Evolutionary conservation across 2,329 filamentous ascomycete species (phyloP).

Genomic region (Zasmidium citrigriseum): DNA sequence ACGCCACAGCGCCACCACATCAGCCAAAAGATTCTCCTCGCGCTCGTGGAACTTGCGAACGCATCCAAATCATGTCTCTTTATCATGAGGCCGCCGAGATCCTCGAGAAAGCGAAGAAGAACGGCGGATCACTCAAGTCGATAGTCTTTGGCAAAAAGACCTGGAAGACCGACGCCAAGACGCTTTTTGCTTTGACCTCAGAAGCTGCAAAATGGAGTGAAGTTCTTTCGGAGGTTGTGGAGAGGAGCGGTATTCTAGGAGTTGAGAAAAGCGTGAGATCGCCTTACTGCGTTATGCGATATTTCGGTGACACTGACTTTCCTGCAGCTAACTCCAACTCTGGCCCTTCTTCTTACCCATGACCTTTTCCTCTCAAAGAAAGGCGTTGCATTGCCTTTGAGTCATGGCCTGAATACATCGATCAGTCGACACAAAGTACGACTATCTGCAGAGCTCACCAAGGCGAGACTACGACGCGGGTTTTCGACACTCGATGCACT

Average conservation of each 20-base stretch:
- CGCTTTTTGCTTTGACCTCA: slow-evolving; percentile 82
- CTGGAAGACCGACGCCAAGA: slow-evolving; percentile 74
- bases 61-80: slow-evolving; percentile 69
- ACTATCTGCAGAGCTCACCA: slow-evolving; percentile 78
- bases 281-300: too few species aligned
- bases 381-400: slow-evolving; percentile 77
- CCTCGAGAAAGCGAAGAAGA: slow-evolving; percentile 62
- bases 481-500: slow-evolving; percentile 69
- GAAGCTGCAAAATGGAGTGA: slow-evolving; percentile 90
- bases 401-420: slow-evolving; percentile 73
- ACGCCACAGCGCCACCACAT: neutral
- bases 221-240: slow-evolving; percentile 86
- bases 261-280: slow-evolving; percentile 76
- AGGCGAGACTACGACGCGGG: slow-evolving; percentile 71
- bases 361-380: slow-evolving; percentile 80
- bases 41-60: neutral
- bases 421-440: slow-evolving; percentile 81
- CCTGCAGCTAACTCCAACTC: slow-evolving; percentile 70
- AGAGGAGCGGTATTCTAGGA: slow-evolving; percentile 72
- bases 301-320: slow-evolving; percentile 10
- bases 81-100: slow-evolving; percentile 88
- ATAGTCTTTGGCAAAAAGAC: slow-evolving; percentile 74
- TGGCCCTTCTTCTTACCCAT: slow-evolving; percentile 81
- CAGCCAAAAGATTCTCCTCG: neutral
- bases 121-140: slow-evolving; percentile 83